Percentiles rank a stretch among this genome's conserved stretches.
Conservation (phyloP, 1,284 basidiomycete species). For the Naganishia sp. region DNA sequence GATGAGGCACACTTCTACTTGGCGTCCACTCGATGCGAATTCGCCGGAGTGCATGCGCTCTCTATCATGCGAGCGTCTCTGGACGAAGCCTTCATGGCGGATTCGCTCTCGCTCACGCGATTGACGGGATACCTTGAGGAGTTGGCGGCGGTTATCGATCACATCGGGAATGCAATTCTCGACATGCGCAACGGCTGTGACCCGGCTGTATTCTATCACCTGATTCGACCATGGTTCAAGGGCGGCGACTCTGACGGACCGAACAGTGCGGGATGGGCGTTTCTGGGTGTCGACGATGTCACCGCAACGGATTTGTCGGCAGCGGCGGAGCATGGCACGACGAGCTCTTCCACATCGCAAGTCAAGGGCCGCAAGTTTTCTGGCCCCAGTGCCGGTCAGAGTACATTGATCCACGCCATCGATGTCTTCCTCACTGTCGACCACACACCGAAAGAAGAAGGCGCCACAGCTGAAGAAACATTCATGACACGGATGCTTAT, state of each 20-base stretch:
- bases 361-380: slow-evolving; percentile 62
- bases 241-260: slow-evolving; percentile 72
- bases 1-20: slow-evolving; percentile 91
- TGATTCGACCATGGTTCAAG: slow-evolving; percentile 88
- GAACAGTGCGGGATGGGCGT: slow-evolving; percentile 70
- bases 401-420: slow-evolving; percentile 80
- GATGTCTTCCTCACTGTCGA: slow-evolving; percentile 87
- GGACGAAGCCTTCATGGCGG: slow-evolving; percentile 89
- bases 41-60: slow-evolving; percentile 82
- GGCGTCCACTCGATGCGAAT: slow-evolving; percentile 84
- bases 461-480: slow-evolving; percentile 53
- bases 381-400: slow-evolving; percentile 89
- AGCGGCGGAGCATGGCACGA: slow-evolving; percentile 54
- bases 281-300: slow-evolving; percentile 69
- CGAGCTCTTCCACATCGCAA: not conserved
- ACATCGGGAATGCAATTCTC: slow-evolving; percentile 65
- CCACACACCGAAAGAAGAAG: slow-evolving; percentile 55
- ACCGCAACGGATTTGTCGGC: slow-evolving; percentile 54
- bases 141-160: slow-evolving; percentile 68
- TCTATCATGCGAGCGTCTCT: slow-evolving; percentile 82
- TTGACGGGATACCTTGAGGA: slow-evolving; percentile 71
- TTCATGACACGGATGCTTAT: slow-evolving; percentile 78
- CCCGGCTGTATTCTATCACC: slow-evolving; percentile 77
- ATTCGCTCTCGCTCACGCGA: slow-evolving; percentile 70
- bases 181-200: slow-evolving; percentile 72